These are phyloP conservation scores for Tephrocybe rancida DNA, from an alignment of 768 basidiomycete genomes.

Conservation along the genomic window DNA sequence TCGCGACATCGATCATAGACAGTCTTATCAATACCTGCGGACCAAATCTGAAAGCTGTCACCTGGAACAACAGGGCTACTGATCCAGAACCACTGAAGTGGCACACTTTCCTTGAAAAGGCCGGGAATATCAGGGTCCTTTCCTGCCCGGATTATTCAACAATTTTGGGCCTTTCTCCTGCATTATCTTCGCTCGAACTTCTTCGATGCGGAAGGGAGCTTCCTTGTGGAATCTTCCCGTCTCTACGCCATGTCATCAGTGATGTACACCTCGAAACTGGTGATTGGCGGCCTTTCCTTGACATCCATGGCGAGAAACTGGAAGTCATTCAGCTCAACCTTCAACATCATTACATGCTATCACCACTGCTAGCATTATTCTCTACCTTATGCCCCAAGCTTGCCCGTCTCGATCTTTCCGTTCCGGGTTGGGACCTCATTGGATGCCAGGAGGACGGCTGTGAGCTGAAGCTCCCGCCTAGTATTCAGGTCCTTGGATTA, in stretches of 20 bases:
- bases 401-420: conserved; percentile 15
- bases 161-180: neutral
- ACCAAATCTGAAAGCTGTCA: conserved; percentile 11
- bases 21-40: conserved; percentile 7
- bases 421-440: conserved; percentile 4
- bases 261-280: neutral
- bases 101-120: conserved; percentile 12
- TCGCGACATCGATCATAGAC: conserved; percentile 2
- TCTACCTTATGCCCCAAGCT: conserved; percentile 13
- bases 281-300: conserved; percentile 3
- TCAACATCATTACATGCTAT: neutral
- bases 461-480: conserved; percentile 6
- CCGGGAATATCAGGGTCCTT: conserved; percentile 9
- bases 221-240: conserved; percentile 4
- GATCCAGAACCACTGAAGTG: neutral
- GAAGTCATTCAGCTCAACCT: conserved; percentile 12
- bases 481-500: conserved; percentile 16
- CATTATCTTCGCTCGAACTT: conserved; percentile 3
- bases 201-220: neutral
- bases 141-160: neutral
- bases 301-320: conserved; percentile 12
- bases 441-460: neutral
- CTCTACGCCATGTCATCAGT: conserved; percentile 14
- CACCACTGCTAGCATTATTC: neutral
- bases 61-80: neutral